Conservation (phyloP, 805 yeast genomes). For the Starmerella davenportii region DNA sequence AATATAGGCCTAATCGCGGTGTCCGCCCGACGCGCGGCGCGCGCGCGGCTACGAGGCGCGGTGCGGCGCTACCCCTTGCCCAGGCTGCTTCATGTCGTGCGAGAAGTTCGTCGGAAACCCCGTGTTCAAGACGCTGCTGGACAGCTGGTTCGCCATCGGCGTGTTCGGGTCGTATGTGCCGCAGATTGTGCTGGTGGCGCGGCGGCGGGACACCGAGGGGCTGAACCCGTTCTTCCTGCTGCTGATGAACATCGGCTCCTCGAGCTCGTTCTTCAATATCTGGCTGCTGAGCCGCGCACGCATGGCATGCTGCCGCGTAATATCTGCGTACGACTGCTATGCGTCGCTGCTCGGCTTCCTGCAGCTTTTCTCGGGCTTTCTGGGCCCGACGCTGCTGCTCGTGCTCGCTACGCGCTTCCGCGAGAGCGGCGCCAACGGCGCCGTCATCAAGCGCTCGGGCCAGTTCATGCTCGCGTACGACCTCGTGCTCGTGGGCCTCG, state of each 20-base stretch:
- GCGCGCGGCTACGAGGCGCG: too few relatives aligned
- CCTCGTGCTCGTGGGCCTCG: slow-evolving; percentile 10
- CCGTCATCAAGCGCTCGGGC: slow-evolving; percentile 20
- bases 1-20: too few relatives aligned
- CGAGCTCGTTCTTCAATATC: slow-evolving; percentile 47
- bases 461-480: slow-evolving; percentile 11
- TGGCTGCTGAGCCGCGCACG: slow-evolving; percentile 43
- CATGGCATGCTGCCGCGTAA: slow-evolving; percentile 30
- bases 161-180: slow-evolving; percentile 58
- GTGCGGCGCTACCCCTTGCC: background rate
- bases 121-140: slow-evolving; percentile 29
- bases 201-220: slow-evolving; percentile 54
- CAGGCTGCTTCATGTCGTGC: slow-evolving; percentile 14
- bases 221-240: slow-evolving; percentile 54
- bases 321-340: slow-evolving; percentile 14
- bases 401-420: slow-evolving; percentile 18
- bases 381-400: slow-evolving; percentile 16
- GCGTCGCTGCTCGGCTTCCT: slow-evolving; percentile 17
- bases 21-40: too few relatives aligned
- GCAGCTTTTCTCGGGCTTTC: slow-evolving; percentile 16
- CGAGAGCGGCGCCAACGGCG: slow-evolving; percentile 20
- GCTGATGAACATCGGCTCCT: slow-evolving; percentile 50
- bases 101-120: slow-evolving; percentile 9
- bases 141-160: slow-evolving; percentile 42
- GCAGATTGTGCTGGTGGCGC: slow-evolving; percentile 45